Conservation (phyloP, 2,329 filamentous ascomycete species). For the Aspergillus brasiliensis region DNA sequence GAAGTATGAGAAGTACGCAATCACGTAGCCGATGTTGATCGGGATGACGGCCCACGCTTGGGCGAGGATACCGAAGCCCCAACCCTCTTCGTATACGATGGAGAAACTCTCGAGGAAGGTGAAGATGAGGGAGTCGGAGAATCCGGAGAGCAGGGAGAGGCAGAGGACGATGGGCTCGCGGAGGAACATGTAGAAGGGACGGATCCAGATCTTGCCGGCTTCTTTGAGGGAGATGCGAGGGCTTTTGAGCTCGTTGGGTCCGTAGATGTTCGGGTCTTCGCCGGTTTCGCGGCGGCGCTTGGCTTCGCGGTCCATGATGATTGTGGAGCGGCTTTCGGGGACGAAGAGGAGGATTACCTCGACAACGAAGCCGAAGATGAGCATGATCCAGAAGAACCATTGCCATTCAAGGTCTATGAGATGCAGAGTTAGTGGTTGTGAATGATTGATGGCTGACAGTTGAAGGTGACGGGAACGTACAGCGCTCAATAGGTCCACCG, state of each 20-base stretch:
- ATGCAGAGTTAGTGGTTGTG: too few species aligned
- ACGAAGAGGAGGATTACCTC: constrained; percentile 54
- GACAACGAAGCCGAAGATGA: constrained; percentile 58
- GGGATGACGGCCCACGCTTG: constrained; percentile 66
- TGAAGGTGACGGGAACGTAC: constrained; percentile 1
- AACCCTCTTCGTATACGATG: constrained; percentile 57
- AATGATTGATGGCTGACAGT: too few species aligned
- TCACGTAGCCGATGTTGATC: constrained; percentile 66
- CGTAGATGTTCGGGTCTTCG: constrained; percentile 64
- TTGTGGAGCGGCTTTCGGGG: constrained; percentile 59
- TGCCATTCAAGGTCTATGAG: constrained; percentile 43
- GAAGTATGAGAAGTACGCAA: constrained; percentile 60
- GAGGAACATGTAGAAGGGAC: constrained; percentile 71
- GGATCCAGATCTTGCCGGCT: constrained; percentile 52
- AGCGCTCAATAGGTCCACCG: constrained; percentile 50
- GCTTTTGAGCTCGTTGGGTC: constrained; percentile 55
- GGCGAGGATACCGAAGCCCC: constrained; percentile 60
- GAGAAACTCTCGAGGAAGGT: constrained; percentile 62
- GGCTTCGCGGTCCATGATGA: constrained; percentile 59
- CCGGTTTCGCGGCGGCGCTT: constrained; percentile 55
- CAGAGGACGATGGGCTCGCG: constrained; percentile 72
- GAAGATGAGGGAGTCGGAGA: constrained; percentile 71
- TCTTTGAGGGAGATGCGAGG: constrained; percentile 49
- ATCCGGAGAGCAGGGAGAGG: constrained; percentile 69
- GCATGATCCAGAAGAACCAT: constrained; percentile 64